Evolutionary conservation across 2,329 filamentous ascomycete genomes (phyloP), one percentile per base, ranked within the genome.

Genomic region (Trichoderma asperellum): DNA sequence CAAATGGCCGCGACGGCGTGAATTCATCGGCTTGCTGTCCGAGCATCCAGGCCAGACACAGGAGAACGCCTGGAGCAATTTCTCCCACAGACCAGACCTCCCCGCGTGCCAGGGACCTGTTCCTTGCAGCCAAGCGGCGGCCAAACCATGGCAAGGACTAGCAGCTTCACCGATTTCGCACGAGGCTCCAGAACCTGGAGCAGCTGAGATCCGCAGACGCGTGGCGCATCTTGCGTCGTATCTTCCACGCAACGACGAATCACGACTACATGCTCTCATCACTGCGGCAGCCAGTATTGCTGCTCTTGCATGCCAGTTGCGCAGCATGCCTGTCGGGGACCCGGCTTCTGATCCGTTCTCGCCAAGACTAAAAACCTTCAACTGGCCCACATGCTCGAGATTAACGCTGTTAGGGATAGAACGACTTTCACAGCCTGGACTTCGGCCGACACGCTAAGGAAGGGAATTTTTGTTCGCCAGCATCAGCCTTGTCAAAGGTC

Each of bases 301-400:
- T 40, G 37, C 40, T 43, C 40, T 43, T 43, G 40, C 40, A 43
- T 43, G 40, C 40, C 16, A 18, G 37, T 40, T 43, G 40, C 40
- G 18, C 40, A 5, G 37, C 35, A 58, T 57, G 10, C 7, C 27
- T 47, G n/a, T 58, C 58, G 59, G 56, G 57, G 65, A 32, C 34
- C 57, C 43, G 59, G 59, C 40, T 60, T 63, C 59, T 69, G 67
- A 69, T 69, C 67, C 67, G 67, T 69, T 53, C 59, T 57, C 40
- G 67, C 53, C 67, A 69, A 69, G 67, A 21, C 59, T 37, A 69
- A 64, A 64, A 69, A 69, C 37, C 67, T 69, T 68, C 57, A 68
- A 60, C 47, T 4, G 67, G 43, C 60, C 67, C 67, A 57, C 59
- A 40, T 43, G n/a, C 35, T 59, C 37, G 64, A 59, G 55, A 67